Base-by-base conservation (phyloP, 2,329 filamentous ascomycete species). In the Aureobasidium sp. region DNA sequence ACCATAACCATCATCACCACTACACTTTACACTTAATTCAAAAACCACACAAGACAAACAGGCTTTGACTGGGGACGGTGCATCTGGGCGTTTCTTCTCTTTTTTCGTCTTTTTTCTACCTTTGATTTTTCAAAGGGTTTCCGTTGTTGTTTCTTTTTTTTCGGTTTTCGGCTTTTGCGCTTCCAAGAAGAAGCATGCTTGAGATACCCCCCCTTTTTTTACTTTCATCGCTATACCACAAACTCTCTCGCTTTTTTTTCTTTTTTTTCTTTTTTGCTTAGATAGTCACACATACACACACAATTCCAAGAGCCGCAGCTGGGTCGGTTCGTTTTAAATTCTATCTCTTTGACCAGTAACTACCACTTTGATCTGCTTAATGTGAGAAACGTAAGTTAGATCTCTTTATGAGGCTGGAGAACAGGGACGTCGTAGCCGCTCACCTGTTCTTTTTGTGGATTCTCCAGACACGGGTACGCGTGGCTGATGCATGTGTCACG, bases 51-150 rank as follows among this genome's bases (percentile, higher is more conserved):
- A 57, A 57, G 53, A 45, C 27, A 57, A 27, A 53, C 53, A 57
- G 53, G 21, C 53, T 45, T 29, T 35, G 50, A 29, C 25, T 46
- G 17, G 47, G 53, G 29, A 27, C 10, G 53, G 38, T 46, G 53
- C 40, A 57, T 57, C 40, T 57, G 38, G 53, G 53, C 53, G 53
- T 46, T 57, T 46, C 27, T 38, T 43, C n/a, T 33, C 25, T 19
- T 13, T 9, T 51, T 27, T 40, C n/a, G 4, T n/a, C 10, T 9
- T 33, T 55, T 19, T 54, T n/a, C 19, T 53, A 3, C 25, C 27
- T 27, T 27, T 27, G n/a, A n/a, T 17, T 33, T 31, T 21, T 29
- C 7, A 38, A 49, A 49, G 45, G 45, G 25, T 53, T 17, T 53
- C 21, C 27, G 4, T 29, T 29, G 27, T 29, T 29, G 27, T 9